Conservation (phyloP, 176 grass and related monocot species). For the Eremochloa ophiuroides region DNA sequence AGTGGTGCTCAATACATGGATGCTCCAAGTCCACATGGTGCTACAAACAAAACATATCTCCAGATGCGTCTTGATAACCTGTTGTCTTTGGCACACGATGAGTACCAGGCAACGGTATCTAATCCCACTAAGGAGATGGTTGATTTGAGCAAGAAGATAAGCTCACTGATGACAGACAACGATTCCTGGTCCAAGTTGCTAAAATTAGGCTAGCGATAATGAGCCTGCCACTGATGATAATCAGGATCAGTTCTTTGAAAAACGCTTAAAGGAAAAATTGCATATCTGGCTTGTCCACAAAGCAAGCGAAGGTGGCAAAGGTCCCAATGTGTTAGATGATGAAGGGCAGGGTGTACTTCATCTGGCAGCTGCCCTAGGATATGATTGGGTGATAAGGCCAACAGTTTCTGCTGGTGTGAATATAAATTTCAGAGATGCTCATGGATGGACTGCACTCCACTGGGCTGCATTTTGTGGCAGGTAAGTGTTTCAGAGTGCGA, state of each 20-base stretch:
- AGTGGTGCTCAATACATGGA: conserved; percentile 56
- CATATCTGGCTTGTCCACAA: conserved; percentile 81
- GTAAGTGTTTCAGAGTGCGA: conserved; percentile 28
- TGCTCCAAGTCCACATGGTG: conserved; percentile 45
- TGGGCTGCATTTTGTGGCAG: conserved; percentile 97
- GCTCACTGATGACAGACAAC: conserved; percentile 53
- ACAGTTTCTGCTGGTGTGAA: conserved; percentile 66
- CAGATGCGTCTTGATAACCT: conserved; percentile 68
- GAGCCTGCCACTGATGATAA: conserved; percentile 33
- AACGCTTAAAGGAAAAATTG: conserved; percentile 68
- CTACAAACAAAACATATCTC: conserved; percentile 57
- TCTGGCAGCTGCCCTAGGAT: conserved; percentile 76
- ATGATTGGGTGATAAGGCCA: conserved; percentile 84
- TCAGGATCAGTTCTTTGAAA: conserved; percentile 57
- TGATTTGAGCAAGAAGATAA: conserved; percentile 76
- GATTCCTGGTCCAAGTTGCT: conserved; percentile 75
- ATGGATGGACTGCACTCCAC: conserved; percentile 91
- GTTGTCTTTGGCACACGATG: conserved; percentile 51
- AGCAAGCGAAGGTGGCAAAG: conserved; percentile 53
- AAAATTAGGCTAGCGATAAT: conserved; percentile 58
- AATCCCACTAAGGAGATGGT: conserved; percentile 49
- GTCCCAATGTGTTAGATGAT: conserved; percentile 68
- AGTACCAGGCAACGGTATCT: conserved; percentile 37
- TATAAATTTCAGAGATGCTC: conserved; percentile 87
- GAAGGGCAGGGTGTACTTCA: conserved; percentile 90